Conservation (phyloP, 2,329 filamentous ascomycete species). For the Nemania sp. region DNA sequence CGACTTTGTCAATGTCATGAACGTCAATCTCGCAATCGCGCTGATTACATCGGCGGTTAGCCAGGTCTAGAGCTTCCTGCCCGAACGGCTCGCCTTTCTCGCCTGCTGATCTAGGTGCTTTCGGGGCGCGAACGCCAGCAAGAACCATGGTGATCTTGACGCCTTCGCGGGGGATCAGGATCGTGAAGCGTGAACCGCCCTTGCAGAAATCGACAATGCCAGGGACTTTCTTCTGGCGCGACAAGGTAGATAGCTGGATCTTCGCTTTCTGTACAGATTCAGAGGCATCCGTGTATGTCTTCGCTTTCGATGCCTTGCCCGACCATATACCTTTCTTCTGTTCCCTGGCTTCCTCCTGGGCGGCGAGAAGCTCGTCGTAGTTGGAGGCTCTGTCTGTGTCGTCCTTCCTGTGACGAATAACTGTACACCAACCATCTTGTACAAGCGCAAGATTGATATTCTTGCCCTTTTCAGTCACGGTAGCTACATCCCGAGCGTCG, state of each 20-base stretch:
- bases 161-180: conserved; percentile 89
- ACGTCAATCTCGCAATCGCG: conserved; percentile 96
- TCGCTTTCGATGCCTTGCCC: conserved; percentile 80
- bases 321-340: conserved; percentile 96
- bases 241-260: conserved; percentile 84
- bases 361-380: conserved; percentile 85
- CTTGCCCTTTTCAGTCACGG: conserved; percentile 79
- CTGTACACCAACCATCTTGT: conserved; percentile 91
- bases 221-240: conserved; percentile 89
- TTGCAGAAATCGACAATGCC: conserved; percentile 97
- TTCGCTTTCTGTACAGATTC: conserved; percentile 95
- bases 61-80: conserved; percentile 90
- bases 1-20: conserved; percentile 92
- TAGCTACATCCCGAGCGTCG: conserved; percentile 93
- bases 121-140: conserved; percentile 87
- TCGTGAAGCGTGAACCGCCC: conserved; percentile 90
- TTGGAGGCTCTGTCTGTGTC: conserved; percentile 92
- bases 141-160: conserved; percentile 95
- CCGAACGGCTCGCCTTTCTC: conserved; percentile 92
- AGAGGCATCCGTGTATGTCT: conserved; percentile 85
- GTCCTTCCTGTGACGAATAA: conserved; percentile 92
- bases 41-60: conserved; percentile 86
- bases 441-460: conserved; percentile 85
- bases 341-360: conserved; percentile 81
- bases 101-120: conserved; percentile 75